Evolutionary conservation across 345 rosid genomes (phyloP), one percentile per base, ranked within the genome.

Genomic region (Eucalyptus cladocalyx): DNA sequence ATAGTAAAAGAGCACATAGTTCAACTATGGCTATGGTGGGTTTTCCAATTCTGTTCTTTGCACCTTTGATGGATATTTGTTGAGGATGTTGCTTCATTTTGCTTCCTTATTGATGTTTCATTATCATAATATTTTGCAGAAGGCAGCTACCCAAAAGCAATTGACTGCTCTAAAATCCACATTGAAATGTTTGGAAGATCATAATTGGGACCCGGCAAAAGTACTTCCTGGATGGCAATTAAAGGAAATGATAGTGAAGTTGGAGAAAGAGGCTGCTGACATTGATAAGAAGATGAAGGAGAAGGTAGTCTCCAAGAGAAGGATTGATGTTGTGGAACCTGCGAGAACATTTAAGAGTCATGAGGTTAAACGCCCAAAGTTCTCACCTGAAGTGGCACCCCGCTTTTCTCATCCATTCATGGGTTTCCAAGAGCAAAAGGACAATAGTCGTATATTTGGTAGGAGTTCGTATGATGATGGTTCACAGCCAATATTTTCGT

Each of bases 141-240:
- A 89, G 92, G 92, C 89, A 43, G 97, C 93, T 51, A 91, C 86
- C 45, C 92, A 93, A 87, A 95, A 91, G 87, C 95, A 94, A 9
- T 87, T 95, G 91, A 91, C 90, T 85, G 91, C 90, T 80, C 89
- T 95, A 86, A 91, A 90, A 87, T 94, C 97, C 19, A 93, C 93
- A 26, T 60, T 91, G 89, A 94, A 89, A 91, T 94, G 93, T 92
- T 90, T 95, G 93, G 94, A 95, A 91, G 90, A 91, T 91, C 93
- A 90, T 91, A 92, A 92, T 65, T 90, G 92, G 62, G 97, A 96
- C 87, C 93, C 95, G 10, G 81, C 87, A 28, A 92, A 92, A 91
- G 88, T 93, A 87, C 89, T 94, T 91, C 94, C 95, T 80, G 96
- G 90, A 47, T 95, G 94, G 93, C 93, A 93, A 87, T 86, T 95